Base-by-base conservation (phyloP, 176 grass and related monocot species). In the Tillandsia leiboldiana region DNA sequence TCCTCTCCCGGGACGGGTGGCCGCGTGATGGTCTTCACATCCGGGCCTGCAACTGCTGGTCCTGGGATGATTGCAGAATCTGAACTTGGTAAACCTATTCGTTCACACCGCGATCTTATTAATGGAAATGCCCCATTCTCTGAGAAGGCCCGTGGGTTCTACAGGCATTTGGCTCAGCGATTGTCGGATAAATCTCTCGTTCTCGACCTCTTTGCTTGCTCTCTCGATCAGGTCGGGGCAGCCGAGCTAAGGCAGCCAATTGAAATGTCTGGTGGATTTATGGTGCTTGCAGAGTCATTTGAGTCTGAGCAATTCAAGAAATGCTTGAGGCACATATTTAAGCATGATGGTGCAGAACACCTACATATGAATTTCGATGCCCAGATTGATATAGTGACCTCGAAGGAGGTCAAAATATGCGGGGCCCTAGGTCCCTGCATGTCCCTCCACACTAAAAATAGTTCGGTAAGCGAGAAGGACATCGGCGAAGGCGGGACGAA, bases 381-480 rank as follows among this genome's bases (percentile, higher is more conserved):
- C 14, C 90, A 75, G 0, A 86, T 93, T 70, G 87, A 99, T 51
- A 74, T 99, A 72, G 84, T 99, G 53, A 86, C 94, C 49, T 90
- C 94, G 81, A 93, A 83, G 67, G 94, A 99, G 70, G 77, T 99
- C 15, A 99, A 90, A 63, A 93, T 93, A 74, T 99, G 94, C 71
- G 94, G 94, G 77, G 94, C 94, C 65, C 80, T 99, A 78, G 94
- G 94, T 67, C 94, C 94, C 72, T 93, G 90, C 63, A 82, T 87
- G 68, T 93, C 94, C 28, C 77, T 82, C 49, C 50, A 42, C 20
- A 90, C 67, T 65, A 86, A 93, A 74, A 99, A 81, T 47, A 99
- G 69, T 53, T 79, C 76, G 7, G 90, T 99, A 64, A 93, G 94
- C 70, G 75, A 88, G 48, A 99, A 93, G 65, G 80, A 90, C 78